Evolutionary conservation across 805 yeast species (phyloP).

Genomic region (Saccharomyces eubayanus): DNA sequence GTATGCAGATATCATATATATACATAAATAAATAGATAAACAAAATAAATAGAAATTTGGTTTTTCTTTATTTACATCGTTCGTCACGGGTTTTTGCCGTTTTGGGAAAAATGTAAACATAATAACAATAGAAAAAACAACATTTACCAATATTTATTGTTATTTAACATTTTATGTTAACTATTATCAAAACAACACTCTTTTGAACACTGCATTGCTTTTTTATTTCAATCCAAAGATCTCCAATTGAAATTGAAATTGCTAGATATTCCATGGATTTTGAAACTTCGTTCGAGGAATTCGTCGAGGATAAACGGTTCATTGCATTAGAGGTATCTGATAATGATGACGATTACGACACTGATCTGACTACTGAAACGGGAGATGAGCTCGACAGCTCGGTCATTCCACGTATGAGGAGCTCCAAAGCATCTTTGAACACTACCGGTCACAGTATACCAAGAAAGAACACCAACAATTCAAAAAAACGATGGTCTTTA

Average conservation of each 20-base stretch:
- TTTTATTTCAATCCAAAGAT: not conserved
- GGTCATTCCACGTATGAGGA: too few species aligned
- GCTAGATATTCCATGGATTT: conserved; percentile 10
- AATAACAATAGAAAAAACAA: not conserved
- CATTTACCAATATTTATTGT: conserved; percentile 5
- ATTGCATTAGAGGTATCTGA: conserved; percentile 30
- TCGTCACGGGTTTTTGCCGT: not conserved
- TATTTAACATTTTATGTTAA: conserved; percentile 25
- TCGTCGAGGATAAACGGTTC: conserved; percentile 18
- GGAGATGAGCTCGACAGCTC: not conserved
- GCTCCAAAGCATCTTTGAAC: not conserved
- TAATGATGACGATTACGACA: conserved; percentile 22
- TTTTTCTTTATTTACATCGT: not conserved
- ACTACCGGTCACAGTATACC: not conserved
- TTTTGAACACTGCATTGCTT: not conserved
- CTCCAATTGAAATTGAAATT: not conserved
- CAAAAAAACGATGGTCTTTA: conserved; percentile 27
- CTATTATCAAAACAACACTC: conserved; percentile 27
- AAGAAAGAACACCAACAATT: not conserved
- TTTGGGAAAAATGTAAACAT: not conserved
- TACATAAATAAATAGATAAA: conserved; percentile 4
- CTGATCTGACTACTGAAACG: not conserved
- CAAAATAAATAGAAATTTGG: conserved; percentile 3
- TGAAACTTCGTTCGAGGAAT: conserved; percentile 25
- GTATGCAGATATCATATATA: not conserved